Evolutionary conservation across 495 filamentous ascomycete species (phyloP), one percentile per base, ranked within the genome.

Genomic region (Hyphodiscus hymeniophilus): DNA sequence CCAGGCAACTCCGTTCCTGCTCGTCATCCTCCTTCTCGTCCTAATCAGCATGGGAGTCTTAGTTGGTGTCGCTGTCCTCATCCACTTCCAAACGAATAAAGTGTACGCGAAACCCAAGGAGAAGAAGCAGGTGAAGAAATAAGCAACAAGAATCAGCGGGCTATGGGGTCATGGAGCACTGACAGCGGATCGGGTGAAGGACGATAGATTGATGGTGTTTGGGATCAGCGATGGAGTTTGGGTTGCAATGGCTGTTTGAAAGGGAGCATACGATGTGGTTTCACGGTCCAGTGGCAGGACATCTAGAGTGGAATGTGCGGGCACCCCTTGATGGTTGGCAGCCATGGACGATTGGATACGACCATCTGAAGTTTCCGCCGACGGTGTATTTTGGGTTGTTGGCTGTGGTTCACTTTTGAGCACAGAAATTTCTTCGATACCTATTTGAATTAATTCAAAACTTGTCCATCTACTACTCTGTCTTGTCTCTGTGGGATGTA

Each of bases 81-180:
- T 59, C 30, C 56, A 59, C 41, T 46, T 26, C 23, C 41, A 47
- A 10, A 59, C 56, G 1, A 59, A 59, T 31, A 56, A 45, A 41
- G 28, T 40, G 1, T 59, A 59, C 41, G 20, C 23, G 24, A 59
- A 59, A 30, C 56, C 56, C 8, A 55, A 55, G 36, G 39, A 32
- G 17, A 35, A 32, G 32, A 46, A 51, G 12, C 47, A 16, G 30
- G 45, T 31, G 45, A 46, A 38, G 35, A 50, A 54, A 38, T 50
- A 40, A 12, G 20, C 22, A 21, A 4, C 22, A n/a, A n/a, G n/a
- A n/a, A n/a, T n/a, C n/a, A n/a, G n/a, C 13, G 13, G 5, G 13
- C 13, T 18, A n/a, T 36, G 13, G 13, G 4, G 34, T 4, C 5
- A 36, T 36, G 34, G 34, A 18, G 6, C 4, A n/a, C 34, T 5